Conservation (phyloP, 805 yeast genomes). For the Myxozyma neotropica region DNA sequence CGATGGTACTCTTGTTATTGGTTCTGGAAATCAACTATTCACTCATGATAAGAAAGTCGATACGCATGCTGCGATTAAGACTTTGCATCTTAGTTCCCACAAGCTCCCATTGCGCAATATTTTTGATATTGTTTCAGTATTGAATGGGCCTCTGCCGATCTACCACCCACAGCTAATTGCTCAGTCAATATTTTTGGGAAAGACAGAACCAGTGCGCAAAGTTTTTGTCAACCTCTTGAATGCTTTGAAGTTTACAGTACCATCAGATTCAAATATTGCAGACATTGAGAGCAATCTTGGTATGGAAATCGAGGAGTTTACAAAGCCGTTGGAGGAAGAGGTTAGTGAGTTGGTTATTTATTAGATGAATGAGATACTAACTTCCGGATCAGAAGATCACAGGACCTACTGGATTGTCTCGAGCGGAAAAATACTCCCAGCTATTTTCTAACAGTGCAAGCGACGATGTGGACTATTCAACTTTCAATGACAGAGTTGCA, state of each 20-base stretch:
- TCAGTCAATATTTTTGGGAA: conserved; percentile 69
- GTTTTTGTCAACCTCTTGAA: conserved; percentile 59
- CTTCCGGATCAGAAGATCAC: background rate
- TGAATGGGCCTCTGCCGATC: conserved; percentile 87
- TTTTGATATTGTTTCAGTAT: conserved; percentile 68
- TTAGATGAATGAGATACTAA: background rate
- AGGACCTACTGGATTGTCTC: conserved; percentile 1
- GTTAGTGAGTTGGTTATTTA: background rate
- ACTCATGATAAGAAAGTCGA: conserved; percentile 73
- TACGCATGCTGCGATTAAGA: conserved; percentile 54
- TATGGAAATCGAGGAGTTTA: conserved; percentile 42
- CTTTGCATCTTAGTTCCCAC: conserved; percentile 59
- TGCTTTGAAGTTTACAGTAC: conserved; percentile 56
- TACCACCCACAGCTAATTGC: conserved; percentile 89
- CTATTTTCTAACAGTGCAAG: conserved; percentile 9
- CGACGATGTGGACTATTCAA: conserved; percentile 17
- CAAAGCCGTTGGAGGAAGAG: conserved; percentile 17
- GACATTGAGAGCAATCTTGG: conserved; percentile 40
- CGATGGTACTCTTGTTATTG: conserved; percentile 77
- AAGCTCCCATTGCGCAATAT: conserved; percentile 45
- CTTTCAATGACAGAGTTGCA: conserved; percentile 50
- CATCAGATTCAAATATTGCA: conserved; percentile 46
- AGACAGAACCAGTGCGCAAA: conserved; percentile 56
- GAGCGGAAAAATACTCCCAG: conserved; percentile 24
- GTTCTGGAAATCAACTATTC: conserved; percentile 87